Base-by-base conservation (phyloP, 441 rosid species). In the Viola pubescens region DNA sequence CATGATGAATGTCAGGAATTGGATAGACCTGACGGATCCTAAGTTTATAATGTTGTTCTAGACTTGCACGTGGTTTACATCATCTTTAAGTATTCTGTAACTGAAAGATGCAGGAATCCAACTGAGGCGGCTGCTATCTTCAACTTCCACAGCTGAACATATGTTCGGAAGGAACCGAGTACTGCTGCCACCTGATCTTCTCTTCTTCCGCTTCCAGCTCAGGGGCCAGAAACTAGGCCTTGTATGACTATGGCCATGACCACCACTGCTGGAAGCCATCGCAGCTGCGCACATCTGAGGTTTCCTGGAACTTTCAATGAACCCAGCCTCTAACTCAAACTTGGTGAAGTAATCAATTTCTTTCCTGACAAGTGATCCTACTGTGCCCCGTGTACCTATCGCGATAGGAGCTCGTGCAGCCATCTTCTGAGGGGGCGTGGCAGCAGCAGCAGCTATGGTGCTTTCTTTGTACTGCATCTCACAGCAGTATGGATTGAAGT, bases 321-420 rank as follows among this genome's bases (percentile, higher is more conserved):
- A 19, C 44, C 68, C 34, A 57, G 42, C 59, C 13, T 77, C 72
- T 37, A 70, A 48, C 65, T 71, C 83, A 46, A 72, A 63, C 64
- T 60, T 83, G 37, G 72, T 73, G 75, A 86, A 88, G 65, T 82
- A 79, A 55, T 91, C 95, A 12, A 88, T 88, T 64, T 91, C 98
- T 73, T 76, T 85, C 75, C 85, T 85, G 5, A 91, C 76, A 6
- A 91, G 89, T 3, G 94, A 83, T 67, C 95, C 96, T 4, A 91
- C 81, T 0, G 94, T 88, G 61, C 98, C 98, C 69, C 87, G 70
- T 4, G 95, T 89, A 16, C 98, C 98, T 13, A 88, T 74, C 6
- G 94, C 87, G 10, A 87, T 77, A 8, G 90, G 96, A 72, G 85
- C 68, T 26, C 69, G 59, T 61, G 73, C 71, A 61, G 84, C 70